phyloP scores from a whole-genome alignment of 2,329 filamentous ascomycete genomes.

The Aspergillus fructus region DNA sequence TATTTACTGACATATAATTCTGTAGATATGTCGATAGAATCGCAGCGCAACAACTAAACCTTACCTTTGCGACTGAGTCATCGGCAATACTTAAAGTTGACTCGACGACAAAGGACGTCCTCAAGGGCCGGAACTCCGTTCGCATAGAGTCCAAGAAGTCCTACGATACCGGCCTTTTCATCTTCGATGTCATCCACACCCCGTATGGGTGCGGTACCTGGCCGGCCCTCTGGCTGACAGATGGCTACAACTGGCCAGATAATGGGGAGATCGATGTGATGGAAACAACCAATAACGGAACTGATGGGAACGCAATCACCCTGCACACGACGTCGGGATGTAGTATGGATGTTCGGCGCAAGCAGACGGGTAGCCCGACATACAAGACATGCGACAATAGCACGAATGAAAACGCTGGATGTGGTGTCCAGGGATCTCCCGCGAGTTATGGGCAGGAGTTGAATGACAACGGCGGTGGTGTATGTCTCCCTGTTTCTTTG shows the following conservation, averaged over 20 bases:
- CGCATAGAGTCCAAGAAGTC: conserved; percentile 61
- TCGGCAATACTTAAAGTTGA: conserved; percentile 62
- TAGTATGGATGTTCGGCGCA: conserved; percentile 54
- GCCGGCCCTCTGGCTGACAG: conserved; percentile 66
- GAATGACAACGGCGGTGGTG: conserved; percentile 57
- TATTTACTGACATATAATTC: not conserved
- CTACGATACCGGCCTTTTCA: conserved; percentile 64
- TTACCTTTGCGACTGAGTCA: conserved; percentile 58
- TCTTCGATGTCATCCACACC: conserved; percentile 65
- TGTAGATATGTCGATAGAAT: conserved; percentile 41
- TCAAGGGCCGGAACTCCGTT: conserved; percentile 62
- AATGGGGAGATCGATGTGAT: conserved; percentile 67
- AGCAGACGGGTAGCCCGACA: conserved; percentile 49
- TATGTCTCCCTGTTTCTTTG: conserved; percentile 20
- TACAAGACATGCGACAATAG: conserved; percentile 52
- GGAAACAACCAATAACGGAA: conserved; percentile 58
- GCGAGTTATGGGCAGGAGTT: conserved; percentile 53
- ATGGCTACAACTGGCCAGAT: conserved; percentile 60
- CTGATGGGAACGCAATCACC: conserved; percentile 58
- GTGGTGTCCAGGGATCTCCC: conserved; percentile 49
- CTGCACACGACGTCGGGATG: conserved; percentile 59
- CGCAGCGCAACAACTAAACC: conserved; percentile 47
- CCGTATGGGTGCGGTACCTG: conserved; percentile 64
- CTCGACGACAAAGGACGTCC: conserved; percentile 57
- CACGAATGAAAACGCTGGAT: conserved; percentile 57